A percentile compares a stretch with the other conserved stretches of the same genome.
These are phyloP conservation scores for Setaria italica DNA, from an alignment of 202 grass and related monocot genomes.

Conservation along the genomic window DNA sequence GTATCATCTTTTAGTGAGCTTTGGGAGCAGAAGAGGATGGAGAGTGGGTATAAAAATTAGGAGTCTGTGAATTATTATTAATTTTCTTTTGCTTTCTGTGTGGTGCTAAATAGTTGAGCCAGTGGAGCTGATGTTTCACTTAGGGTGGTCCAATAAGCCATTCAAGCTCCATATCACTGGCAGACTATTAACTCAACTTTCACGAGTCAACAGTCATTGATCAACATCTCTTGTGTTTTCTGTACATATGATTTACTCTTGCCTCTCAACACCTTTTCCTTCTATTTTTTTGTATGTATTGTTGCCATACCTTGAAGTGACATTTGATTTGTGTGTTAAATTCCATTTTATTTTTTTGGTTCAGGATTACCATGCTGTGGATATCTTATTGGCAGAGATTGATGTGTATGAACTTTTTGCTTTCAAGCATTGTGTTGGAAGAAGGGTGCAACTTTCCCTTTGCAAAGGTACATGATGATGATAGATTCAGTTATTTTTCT, in stretches of 20 bases:
- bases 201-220: slow-evolving; percentile 25
- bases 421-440: slow-evolving; percentile 93
- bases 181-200: not conserved
- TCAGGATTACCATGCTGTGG: slow-evolving; percentile 88
- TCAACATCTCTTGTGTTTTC: not conserved
- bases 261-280: not conserved
- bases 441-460: slow-evolving; percentile 85
- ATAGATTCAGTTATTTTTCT: slow-evolving; percentile 25
- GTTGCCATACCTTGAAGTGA: slow-evolving; percentile 18
- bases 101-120: not conserved
- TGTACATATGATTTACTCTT: not conserved
- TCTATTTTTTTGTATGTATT: not conserved
- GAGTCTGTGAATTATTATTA: not conserved
- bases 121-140: not conserved
- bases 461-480: slow-evolving; percentile 71
- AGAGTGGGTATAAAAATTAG: not conserved
- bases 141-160: slow-evolving; percentile 13
- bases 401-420: slow-evolving; percentile 97
- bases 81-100: not conserved
- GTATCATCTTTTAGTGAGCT: slow-evolving; percentile 17
- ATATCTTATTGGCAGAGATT: slow-evolving; percentile 96
- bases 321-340: slow-evolving; percentile 17
- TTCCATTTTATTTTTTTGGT: slow-evolving; percentile 7
- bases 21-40: not conserved
- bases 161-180: slow-evolving; percentile 7